phyloP scores from a whole-genome alignment of 108 stramenopile species.

The Bacterosira constricta region DNA sequence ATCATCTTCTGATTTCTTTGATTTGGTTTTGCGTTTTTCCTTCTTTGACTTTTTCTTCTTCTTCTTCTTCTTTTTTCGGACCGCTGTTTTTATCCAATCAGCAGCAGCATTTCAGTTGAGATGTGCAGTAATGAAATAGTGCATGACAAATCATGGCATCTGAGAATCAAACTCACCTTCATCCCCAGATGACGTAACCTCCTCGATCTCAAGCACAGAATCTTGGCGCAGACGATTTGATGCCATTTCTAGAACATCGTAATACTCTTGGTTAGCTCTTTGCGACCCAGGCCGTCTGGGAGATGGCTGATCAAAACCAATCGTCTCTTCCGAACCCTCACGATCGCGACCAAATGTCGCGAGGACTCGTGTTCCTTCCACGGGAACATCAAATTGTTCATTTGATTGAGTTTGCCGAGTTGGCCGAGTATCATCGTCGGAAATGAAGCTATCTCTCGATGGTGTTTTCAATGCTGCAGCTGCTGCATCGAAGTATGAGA shows the following conservation, averaged over 20 bases:
- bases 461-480: background rate
- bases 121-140: background rate
- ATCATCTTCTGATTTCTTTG: background rate
- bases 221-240: slow-evolving; percentile 23
- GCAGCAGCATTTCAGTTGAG: background rate
- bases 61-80: slow-evolving; percentile 25
- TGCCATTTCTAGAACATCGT: slow-evolving; percentile 44
- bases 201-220: background rate
- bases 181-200: slow-evolving; percentile 3
- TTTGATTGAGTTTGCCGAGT: no score
- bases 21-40: background rate
- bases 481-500: slow-evolving; percentile 6
- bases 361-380: background rate
- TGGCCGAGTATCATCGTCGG: background rate
- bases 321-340: background rate
- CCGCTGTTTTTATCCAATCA: background rate
- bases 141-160: background rate
- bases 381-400: no score
- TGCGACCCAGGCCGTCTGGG: background rate
- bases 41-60: slow-evolving; percentile 19
- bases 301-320: slow-evolving; percentile 1
- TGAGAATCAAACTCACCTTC: slow-evolving; percentile 7
- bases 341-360: background rate
- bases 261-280: slow-evolving; percentile 37
- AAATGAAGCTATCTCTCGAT: background rate